phyloP scores from a whole-genome alignment of 73 alveolate genomes.

The Paramecium caudatum region DNA sequence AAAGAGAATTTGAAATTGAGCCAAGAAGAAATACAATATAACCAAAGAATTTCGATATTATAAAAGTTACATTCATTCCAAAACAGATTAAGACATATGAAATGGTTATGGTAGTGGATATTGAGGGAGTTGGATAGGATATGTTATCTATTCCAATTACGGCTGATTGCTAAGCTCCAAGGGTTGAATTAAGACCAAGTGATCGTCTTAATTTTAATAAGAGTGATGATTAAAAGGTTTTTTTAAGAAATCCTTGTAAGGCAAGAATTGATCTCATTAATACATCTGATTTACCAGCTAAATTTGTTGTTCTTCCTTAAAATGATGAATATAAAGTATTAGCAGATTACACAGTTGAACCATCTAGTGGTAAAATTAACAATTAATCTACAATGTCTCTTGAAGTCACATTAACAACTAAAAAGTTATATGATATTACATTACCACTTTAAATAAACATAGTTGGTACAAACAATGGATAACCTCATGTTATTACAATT shows the following conservation, averaged over 20 bases:
- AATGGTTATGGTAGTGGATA: constrained; percentile 98
- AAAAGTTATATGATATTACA: constrained; percentile 93
- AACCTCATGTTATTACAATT: constrained; percentile 91
- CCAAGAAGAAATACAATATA: constrained; percentile 96
- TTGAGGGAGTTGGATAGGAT: constrained; percentile 99
- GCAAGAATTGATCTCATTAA: constrained; percentile 94
- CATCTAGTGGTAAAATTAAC: constrained; percentile 95
- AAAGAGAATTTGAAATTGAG: constrained; percentile 98
- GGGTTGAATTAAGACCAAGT: constrained; percentile 98
- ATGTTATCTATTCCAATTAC: constrained; percentile 98
- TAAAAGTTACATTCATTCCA: constrained; percentile 97
- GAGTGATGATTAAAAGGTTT: constrained; percentile 82
- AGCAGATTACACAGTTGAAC: constrained; percentile 96
- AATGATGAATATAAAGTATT: constrained; percentile 97
- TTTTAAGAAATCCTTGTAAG: constrained; percentile 97
- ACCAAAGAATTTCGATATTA: constrained; percentile 92
- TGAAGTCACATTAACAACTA: constrained; percentile 92
- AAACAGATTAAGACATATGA: constrained; percentile 94
- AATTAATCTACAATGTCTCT: constrained; percentile 91
- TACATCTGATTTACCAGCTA: constrained; percentile 97
- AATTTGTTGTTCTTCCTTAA: constrained; percentile 97
- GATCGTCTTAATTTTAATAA: constrained; percentile 96
- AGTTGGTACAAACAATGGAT: constrained; percentile 79
- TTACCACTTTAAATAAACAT: constrained; percentile 84
- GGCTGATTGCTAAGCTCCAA: constrained; percentile 99